Base-by-base conservation (phyloP, 495 filamentous ascomycete genomes). In the Penicillium atrosanguineum region DNA sequence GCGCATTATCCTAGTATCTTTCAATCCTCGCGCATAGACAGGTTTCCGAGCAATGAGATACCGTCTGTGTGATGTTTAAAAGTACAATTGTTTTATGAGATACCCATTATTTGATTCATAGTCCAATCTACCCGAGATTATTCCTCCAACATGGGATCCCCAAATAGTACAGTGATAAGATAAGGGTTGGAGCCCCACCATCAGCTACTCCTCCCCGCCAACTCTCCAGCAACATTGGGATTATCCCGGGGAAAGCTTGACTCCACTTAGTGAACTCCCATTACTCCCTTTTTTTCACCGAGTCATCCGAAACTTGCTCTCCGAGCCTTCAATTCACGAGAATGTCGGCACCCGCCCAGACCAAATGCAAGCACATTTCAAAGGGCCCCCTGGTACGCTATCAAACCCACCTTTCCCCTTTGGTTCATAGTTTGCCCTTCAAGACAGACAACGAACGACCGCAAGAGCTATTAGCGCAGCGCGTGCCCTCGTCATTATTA, bases 301-400 rank as follows among this genome's bases (percentile, higher is more conserved):
- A 7, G 4, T 4, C 38, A 20, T 20, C 4, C 7, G 7, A 4
- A 6, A 40, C 38, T 18, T n/a, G 16, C 4, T 40, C 38, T 40
- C 16, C 6, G 19, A 25, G 16, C 16, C 29, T 21, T 40, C 36
- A 44, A 36, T 16, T 14, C 41, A 19, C 19, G 9, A 45, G 29
- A 15, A 68, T 68, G 64, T 50, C 64, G 18, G 53, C 72, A 18
- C 61, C 50, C 31, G 46, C 42, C n/a, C 44, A 65, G 23, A 49
- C 55, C 37, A 52, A 65, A 14, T 70, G 79, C 38, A 81, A 79
- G 52, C 63, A 80, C 48, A 44, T 83, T 26, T 76, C 75, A n/a
- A 75, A 66, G 36, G 69, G 70, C 34, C 79, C 77, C 44, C 62
- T 82, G 65, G 79, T 80, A 63, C 12, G 63, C 42, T 37, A 41